Evolutionary conservation across 2,329 filamentous ascomycete species (phyloP).

Genomic region (Diplodia corticola): DNA sequence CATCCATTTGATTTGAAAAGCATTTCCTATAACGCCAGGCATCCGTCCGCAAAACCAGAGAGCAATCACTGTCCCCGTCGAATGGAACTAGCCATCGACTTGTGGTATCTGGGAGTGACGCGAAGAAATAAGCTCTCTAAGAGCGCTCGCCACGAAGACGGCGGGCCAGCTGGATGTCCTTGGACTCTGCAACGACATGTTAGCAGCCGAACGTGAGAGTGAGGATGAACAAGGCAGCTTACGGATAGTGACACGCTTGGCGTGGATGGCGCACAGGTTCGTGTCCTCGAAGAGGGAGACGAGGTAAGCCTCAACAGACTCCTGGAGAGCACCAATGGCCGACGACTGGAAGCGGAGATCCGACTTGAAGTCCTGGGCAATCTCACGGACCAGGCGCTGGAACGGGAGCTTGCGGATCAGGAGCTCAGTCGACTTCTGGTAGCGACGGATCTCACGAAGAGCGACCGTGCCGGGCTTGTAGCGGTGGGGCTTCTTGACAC

Average conservation of each 20-base stretch:
- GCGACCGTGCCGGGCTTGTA: conserved; percentile 75
- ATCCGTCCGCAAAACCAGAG: conserved; percentile 21
- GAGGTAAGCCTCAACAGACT: conserved; percentile 93
- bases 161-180: conserved; percentile 89
- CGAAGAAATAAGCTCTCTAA: conserved; percentile 36
- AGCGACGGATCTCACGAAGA: conserved; percentile 85
- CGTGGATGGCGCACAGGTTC: conserved; percentile 94
- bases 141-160: conserved; percentile 57
- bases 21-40: conserved; percentile 20
- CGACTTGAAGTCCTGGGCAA: conserved; percentile 63
- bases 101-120: conserved; percentile 19
- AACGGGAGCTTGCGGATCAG: conserved; percentile 80
- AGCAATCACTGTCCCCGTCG: conserved; percentile 17
- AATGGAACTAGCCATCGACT: neutral
- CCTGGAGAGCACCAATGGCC: conserved; percentile 88
- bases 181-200: conserved; percentile 65
- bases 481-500: conserved; percentile 59
- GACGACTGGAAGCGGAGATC: conserved; percentile 95
- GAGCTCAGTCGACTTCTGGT: conserved; percentile 87
- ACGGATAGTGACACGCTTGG: conserved; percentile 87
- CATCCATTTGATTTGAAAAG: conserved; percentile 12
- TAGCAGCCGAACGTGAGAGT: conserved; percentile 27
- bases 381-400: conserved; percentile 75
- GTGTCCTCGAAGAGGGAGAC: conserved; percentile 96
- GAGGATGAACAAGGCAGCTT: conserved; percentile 26